A percentile compares a stretch with the other conserved stretches of the same genome.
phyloP scores from a whole-genome alignment of 148 eudicot genomes.

The Chenopodium berlandieri region DNA sequence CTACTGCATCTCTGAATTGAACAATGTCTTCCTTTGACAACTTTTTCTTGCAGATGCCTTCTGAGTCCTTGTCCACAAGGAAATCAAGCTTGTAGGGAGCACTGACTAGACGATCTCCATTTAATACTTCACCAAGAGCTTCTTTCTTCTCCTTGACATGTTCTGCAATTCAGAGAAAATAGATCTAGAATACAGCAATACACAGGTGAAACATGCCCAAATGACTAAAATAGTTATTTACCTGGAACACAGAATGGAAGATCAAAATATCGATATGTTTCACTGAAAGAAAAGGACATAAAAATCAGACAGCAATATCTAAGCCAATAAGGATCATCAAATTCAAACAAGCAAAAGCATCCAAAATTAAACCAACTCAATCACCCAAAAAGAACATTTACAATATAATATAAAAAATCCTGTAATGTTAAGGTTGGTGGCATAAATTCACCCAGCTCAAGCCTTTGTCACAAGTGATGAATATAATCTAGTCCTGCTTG shows the following conservation, averaged over 20 bases:
- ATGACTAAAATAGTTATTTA: slow-evolving; percentile 3
- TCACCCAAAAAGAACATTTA: not conserved
- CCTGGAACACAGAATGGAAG: slow-evolving; percentile 75
- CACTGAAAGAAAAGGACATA: slow-evolving; percentile 39
- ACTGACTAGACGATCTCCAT: slow-evolving; percentile 72
- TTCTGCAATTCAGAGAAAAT: slow-evolving; percentile 28
- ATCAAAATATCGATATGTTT: slow-evolving; percentile 69
- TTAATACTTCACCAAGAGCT: slow-evolving; percentile 76
- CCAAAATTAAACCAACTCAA: not conserved
- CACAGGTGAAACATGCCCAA: not conserved
- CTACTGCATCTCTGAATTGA: slow-evolving; percentile 55
- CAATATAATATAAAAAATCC: not conserved
- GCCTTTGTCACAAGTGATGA: not conserved
- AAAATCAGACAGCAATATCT: not conserved
- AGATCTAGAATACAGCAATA: not conserved
- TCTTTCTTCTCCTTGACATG: slow-evolving; percentile 63
- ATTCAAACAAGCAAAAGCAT: not conserved
- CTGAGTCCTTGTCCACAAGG: slow-evolving; percentile 56
- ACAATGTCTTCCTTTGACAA: slow-evolving; percentile 51
- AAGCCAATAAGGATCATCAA: not conserved
- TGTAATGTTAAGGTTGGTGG: too few species aligned
- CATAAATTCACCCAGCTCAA: not conserved
- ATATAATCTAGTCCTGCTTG: not conserved
- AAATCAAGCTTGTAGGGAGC: slow-evolving; percentile 65
- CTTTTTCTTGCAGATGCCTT: slow-evolving; percentile 48